These are phyloP conservation scores for Prototheca wickerhamii DNA, from an alignment of 163 green algal genomes.

Conservation along the genomic window DNA sequence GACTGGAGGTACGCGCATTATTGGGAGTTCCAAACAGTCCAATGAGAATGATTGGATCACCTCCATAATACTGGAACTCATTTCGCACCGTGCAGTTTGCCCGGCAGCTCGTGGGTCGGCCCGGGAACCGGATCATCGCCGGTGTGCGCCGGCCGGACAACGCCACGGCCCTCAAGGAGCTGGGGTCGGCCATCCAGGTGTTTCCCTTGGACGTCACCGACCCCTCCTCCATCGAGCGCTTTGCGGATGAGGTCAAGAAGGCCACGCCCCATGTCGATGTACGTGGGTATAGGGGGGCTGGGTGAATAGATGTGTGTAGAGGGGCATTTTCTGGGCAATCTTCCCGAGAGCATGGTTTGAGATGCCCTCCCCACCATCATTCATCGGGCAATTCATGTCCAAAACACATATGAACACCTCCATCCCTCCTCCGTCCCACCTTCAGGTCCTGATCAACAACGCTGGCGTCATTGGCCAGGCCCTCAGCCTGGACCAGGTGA, in stretches of 20 bases:
- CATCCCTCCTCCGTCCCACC: neutral
- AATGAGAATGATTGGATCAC: neutral
- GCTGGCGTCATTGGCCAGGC: slow-evolving; percentile 17
- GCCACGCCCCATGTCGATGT: neutral
- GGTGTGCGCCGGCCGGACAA: neutral
- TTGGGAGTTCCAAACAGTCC: neutral
- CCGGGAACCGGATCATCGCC: neutral
- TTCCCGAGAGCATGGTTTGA: neutral
- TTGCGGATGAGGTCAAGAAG: neutral
- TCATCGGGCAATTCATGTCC: too few species aligned
- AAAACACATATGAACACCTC: too few species aligned
- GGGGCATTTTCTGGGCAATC: neutral
- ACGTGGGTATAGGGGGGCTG: neutral
- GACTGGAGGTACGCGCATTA: neutral
- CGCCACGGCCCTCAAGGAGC: neutral
- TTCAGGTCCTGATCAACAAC: slow-evolving; percentile 30
- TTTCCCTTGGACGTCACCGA: neutral
- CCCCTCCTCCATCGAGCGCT: neutral
- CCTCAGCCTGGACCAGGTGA: slow-evolving; percentile 1
- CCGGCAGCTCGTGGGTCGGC: neutral
- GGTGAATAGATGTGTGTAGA: too few species aligned
- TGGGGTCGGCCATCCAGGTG: neutral
- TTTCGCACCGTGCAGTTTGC: slow-evolving; percentile 1
- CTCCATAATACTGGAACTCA: neutral
- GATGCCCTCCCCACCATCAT: too few species aligned